Evolutionary conservation across 2,329 filamentous ascomycete genomes (phyloP).

Genomic region (Emmonsiellopsis sp.): DNA sequence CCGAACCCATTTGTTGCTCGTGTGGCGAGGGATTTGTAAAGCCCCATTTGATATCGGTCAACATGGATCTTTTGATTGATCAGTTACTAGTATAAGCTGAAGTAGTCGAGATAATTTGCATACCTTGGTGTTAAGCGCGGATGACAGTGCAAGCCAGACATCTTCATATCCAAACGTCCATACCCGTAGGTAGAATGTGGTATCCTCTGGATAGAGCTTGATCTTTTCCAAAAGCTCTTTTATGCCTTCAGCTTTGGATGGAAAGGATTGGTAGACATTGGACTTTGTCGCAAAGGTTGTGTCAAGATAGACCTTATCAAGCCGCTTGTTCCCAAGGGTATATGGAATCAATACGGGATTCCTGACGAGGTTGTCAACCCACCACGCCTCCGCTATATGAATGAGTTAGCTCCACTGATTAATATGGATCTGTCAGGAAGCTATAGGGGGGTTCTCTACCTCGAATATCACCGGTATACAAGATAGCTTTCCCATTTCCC

Average conservation of each 20-base stretch:
- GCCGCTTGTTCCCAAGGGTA: slow-evolving; percentile 51
- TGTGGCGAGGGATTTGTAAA: slow-evolving; percentile 58
- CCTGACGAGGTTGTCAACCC: slow-evolving; percentile 63
- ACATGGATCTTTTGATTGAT: slow-evolving; percentile 59
- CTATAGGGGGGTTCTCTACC: slow-evolving; percentile 27
- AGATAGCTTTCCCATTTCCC: slow-evolving; percentile 57
- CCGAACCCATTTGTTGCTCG: slow-evolving; percentile 31
- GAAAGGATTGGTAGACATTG: slow-evolving; percentile 44
- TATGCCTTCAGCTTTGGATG: slow-evolving; percentile 65
- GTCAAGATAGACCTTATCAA: slow-evolving; percentile 83
- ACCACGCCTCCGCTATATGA: slow-evolving; percentile 63
- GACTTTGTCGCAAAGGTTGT: slow-evolving; percentile 62
- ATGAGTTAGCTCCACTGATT: slow-evolving; percentile 5
- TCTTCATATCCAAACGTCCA: slow-evolving; percentile 95
- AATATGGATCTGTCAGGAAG: not conserved
- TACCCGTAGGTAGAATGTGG: slow-evolving; percentile 72
- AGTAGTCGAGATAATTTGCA: slow-evolving; percentile 3
- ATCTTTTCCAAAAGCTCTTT: slow-evolving; percentile 64
- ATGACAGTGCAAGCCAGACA: slow-evolving; percentile 75
- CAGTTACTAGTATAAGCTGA: slow-evolving; percentile 4
- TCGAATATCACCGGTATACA: slow-evolving; percentile 86
- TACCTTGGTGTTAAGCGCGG: slow-evolving; percentile 57
- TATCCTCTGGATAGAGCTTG: slow-evolving; percentile 58
- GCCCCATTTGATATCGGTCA: slow-evolving; percentile 65
- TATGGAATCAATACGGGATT: slow-evolving; percentile 71